A percentile compares a stretch with the other conserved stretches of the same genome.
Conservation (phyloP, 1,139 yeast species). For the Yamadazyma blattariae region DNA sequence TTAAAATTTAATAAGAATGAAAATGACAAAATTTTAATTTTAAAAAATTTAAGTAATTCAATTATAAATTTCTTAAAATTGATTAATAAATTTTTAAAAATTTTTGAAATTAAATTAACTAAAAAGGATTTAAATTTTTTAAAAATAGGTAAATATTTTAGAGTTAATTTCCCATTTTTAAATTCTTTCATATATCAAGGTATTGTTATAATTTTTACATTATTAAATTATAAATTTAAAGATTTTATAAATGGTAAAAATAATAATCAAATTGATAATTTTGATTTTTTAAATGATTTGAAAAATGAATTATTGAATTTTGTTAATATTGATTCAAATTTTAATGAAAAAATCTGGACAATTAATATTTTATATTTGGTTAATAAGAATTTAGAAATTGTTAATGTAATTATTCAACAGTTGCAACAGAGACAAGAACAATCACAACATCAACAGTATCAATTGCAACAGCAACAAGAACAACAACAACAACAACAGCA, state of each 20-base stretch:
- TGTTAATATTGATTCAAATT: constrained; percentile 22
- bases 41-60: constrained; percentile 34
- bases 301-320: constrained; percentile 24
- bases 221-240: constrained; percentile 41
- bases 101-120: constrained; percentile 15
- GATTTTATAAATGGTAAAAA: constrained; percentile 26
- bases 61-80: constrained; percentile 38
- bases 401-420: constrained; percentile 25
- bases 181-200: constrained; percentile 52
- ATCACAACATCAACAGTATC: not conserved
- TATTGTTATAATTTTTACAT: constrained; percentile 47
- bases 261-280: constrained; percentile 16
- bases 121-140: constrained; percentile 20
- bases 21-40: constrained; percentile 22
- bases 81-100: constrained; percentile 13
- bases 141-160: constrained; percentile 32
- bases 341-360: constrained; percentile 32
- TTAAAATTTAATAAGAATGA: constrained; percentile 31
- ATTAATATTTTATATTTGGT: constrained; percentile 32
- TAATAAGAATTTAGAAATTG: constrained; percentile 30
- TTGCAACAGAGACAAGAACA: no score
- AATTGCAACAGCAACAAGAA: constrained; percentile 1
- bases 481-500: not conserved
- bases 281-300: constrained; percentile 22
- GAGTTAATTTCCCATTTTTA: constrained; percentile 43